Conservation (phyloP, 2,329 filamentous ascomycete species). For the Pestalotiopsis sp. region DNA sequence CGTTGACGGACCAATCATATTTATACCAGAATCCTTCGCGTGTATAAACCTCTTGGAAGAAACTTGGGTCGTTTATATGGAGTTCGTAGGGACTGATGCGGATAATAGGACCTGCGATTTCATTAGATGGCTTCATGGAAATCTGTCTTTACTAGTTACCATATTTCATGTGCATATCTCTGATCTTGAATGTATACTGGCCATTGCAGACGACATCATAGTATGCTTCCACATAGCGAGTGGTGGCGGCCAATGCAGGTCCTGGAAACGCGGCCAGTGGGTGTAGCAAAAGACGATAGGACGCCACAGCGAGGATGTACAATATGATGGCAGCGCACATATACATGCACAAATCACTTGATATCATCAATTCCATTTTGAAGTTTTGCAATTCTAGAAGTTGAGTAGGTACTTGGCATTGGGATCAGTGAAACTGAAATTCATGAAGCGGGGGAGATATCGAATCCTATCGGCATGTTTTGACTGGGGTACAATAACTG, state of each 20-base stretch:
- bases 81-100: constrained; percentile 10
- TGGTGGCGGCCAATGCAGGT: constrained; percentile 19
- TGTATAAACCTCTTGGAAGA: background rate
- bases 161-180: constrained; percentile 20
- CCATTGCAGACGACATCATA: constrained; percentile 20
- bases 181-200: constrained; percentile 18
- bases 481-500: no score
- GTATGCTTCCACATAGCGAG: constrained; percentile 20
- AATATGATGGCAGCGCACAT: background rate
- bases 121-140: background rate
- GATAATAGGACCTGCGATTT: background rate
- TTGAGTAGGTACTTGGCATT: no score
- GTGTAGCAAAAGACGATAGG: background rate
- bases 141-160: background rate
- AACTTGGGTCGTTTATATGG: background rate
- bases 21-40: constrained; percentile 14
- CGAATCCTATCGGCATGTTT: no score
- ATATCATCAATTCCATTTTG: background rate
- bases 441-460: no score
- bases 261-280: constrained; percentile 20
- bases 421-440: no score
- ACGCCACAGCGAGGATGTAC: background rate
- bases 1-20: constrained; percentile 5
- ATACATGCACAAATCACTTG: background rate
- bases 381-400: background rate